A percentile compares a stretch with the other conserved stretches of the same genome.
Conservation (phyloP, 768 basidiomycete species). For the Cantharellus cinnabarinus region DNA sequence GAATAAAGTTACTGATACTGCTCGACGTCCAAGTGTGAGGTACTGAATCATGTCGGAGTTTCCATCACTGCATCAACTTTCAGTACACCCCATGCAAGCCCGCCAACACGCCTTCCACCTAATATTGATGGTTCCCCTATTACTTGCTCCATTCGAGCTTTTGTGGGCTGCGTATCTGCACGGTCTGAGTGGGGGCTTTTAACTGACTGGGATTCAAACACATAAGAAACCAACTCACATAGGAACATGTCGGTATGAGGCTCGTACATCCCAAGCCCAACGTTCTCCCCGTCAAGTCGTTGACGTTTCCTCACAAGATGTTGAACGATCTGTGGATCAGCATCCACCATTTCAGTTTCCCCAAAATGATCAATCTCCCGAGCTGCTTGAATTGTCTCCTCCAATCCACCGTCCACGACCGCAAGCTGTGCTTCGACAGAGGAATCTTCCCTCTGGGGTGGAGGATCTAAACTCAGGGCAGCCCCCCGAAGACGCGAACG, state of each 20-base stretch:
- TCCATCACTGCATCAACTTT: constrained; percentile 45
- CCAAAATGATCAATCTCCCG: not conserved
- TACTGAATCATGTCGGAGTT: constrained; percentile 3
- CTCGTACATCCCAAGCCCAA: constrained; percentile 46
- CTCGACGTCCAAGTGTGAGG: too few relatives aligned
- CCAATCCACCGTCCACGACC: not conserved
- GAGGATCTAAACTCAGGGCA: not conserved
- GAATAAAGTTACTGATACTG: too few relatives aligned
- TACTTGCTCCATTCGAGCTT: constrained; percentile 36
- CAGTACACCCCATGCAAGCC: constrained; percentile 61
- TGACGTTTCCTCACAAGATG: constrained; percentile 2
- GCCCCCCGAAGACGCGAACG: constrained; percentile 16
- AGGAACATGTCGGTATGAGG: constrained; percentile 57
- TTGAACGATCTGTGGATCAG: not conserved
- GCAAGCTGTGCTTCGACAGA: constrained; percentile 1
- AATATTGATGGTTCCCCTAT: constrained; percentile 29
- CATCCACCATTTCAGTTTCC: not conserved
- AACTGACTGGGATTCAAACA: not conserved
- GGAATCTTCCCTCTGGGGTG: constrained; percentile 5
- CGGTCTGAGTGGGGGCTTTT: constrained; percentile 32
- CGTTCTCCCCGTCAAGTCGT: constrained; percentile 12
- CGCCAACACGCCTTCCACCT: constrained; percentile 56
- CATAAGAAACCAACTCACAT: constrained; percentile 28
- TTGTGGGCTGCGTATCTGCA: constrained; percentile 55
- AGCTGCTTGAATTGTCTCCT: not conserved